phyloP scores from a whole-genome alignment of 2,329 filamentous ascomycete genomes.

The Alternaria conjuncta region DNA sequence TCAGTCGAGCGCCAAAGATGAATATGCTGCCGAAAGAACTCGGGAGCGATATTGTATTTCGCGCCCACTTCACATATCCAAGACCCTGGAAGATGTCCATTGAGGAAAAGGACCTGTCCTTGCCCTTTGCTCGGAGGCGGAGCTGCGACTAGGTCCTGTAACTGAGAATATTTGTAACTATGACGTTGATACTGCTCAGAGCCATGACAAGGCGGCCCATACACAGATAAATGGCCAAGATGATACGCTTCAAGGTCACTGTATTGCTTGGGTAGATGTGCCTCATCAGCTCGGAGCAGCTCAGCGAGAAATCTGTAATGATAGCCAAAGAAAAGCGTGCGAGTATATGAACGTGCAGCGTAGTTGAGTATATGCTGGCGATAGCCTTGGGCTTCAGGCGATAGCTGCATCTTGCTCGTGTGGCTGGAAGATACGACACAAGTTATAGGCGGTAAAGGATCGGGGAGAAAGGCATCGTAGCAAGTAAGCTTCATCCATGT shows the following conservation, averaged over 20 bases:
- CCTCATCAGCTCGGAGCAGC: neutral
- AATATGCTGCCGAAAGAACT: constrained; percentile 13
- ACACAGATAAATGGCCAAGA: constrained; percentile 1
- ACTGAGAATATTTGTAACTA: neutral
- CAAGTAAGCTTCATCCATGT: neutral
- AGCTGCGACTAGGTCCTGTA: neutral
- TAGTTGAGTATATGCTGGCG: constrained; percentile 4
- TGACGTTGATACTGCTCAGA: neutral
- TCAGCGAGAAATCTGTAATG: constrained; percentile 11
- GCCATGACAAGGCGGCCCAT: neutral
- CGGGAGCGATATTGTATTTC: constrained; percentile 3
- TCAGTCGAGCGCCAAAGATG: constrained; percentile 11
- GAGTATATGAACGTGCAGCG: constrained; percentile 10
- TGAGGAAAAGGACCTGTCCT: constrained; percentile 12
- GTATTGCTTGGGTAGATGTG: neutral
- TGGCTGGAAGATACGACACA: neutral
- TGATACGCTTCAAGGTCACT: constrained; percentile 5
- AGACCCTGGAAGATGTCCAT: constrained; percentile 12
- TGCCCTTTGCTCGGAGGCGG: neutral
- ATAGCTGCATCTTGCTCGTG: neutral
- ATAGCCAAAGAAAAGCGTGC: constrained; percentile 10
- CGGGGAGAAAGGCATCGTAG: neutral
- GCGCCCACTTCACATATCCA: constrained; percentile 11
- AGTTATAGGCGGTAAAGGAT: neutral
- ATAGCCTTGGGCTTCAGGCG: constrained; percentile 1